Base-by-base conservation (phyloP, 768 basidiomycete genomes). In the Lactarius evosmus region DNA sequence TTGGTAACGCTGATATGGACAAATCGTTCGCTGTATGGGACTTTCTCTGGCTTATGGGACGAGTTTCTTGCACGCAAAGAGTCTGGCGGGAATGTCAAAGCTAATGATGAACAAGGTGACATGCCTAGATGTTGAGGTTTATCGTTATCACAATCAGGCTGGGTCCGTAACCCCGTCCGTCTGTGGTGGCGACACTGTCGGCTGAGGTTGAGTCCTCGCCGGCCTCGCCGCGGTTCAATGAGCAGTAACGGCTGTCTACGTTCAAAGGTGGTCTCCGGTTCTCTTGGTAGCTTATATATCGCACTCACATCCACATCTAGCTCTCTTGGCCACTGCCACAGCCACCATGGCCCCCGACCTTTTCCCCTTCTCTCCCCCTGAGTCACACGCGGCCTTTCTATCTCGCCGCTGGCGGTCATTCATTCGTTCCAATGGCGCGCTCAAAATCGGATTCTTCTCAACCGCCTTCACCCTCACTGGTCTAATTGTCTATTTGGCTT, bases 11-110 rank as follows among this genome's bases (percentile, higher is more conserved):
- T 59, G 11, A 62, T 8, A 6, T 70, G 96, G 93, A 76, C 61
- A 92, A 92, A 74, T 84, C 83, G 2, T 99, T 99, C 75, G 98
- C 97, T 7, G 96, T 97, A 0, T 99, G 97, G 97, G 94, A 98
- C 73, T 96, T 96, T 99, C 50, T 98, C 95, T 73, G 93, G 91
- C 29, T 99, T 97, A 97, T 99, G 97, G 97, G 94, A 97, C 71
- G 88, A 90, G 65, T 85, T 99, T 44, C 71, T 89, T 66, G 78
- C 77, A 59, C 85, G 90, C 40, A 84, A 83, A 85, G 71, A 85
- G 79, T 67, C 78, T 90, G 7, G 80, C 74, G 8, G 88, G 84
- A 4, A 67, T 90, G 11, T 83, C 80, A 60, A 87, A 83, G 71
- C n/a, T n/a, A n/a, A n/a, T n/a, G n/a, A 89, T 95, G 7, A 74